phyloP scores from a whole-genome alignment of 768 basidiomycete species.

The Mycena olivaceomarginata region DNA sequence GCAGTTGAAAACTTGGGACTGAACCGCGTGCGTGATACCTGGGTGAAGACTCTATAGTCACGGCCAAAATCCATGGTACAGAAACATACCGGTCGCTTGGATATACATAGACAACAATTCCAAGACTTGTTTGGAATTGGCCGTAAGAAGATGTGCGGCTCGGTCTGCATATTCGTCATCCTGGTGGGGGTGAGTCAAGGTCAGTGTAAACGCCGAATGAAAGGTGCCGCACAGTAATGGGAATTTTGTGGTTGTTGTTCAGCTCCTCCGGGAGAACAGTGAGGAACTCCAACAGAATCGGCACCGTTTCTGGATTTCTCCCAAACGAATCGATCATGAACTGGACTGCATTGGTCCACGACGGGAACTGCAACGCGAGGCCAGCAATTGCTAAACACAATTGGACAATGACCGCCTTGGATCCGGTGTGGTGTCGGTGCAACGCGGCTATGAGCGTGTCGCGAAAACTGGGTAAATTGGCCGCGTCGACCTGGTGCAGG shows the following conservation, averaged over 20 bases:
- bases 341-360: constrained; percentile 90
- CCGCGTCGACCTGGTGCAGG: constrained; percentile 88
- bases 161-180: constrained; percentile 85
- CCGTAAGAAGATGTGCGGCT: constrained; percentile 76
- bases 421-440: constrained; percentile 82
- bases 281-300: constrained; percentile 91
- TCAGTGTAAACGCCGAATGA: constrained; percentile 10
- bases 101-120: constrained; percentile 92
- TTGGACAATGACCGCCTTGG: constrained; percentile 90
- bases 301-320: constrained; percentile 88
- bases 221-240: constrained; percentile 82
- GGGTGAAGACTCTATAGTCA: constrained; percentile 27
- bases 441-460: constrained; percentile 92
- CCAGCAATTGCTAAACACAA: constrained; percentile 94
- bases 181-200: constrained; percentile 57
- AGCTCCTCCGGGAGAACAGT: constrained; percentile 95
- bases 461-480: constrained; percentile 85
- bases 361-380: constrained; percentile 90
- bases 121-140: constrained; percentile 83
- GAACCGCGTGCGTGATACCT: constrained; percentile 91
- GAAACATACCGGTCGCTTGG: constrained; percentile 84
- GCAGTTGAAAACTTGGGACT: constrained; percentile 89
- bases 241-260: constrained; percentile 88
- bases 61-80: constrained; percentile 4
- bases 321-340: constrained; percentile 92